phyloP scores from a whole-genome alignment of 129 eudicot species.

The Logfia minima region DNA sequence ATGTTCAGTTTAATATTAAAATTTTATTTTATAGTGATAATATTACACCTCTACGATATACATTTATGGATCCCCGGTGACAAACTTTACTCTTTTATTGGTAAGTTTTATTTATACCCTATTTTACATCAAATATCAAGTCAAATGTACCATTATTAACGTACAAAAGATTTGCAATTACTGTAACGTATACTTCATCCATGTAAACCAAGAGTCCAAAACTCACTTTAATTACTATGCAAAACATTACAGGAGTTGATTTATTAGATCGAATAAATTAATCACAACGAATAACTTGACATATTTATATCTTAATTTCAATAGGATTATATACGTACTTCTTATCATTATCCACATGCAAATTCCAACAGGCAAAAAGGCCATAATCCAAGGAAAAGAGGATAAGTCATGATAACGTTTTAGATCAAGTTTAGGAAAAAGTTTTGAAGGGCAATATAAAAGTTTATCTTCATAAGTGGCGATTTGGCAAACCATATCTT shows the following conservation, averaged over 20 bases:
- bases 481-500: constrained; percentile 33
- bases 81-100: neutral
- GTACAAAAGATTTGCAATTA: neutral
- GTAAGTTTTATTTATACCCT: too few species aligned
- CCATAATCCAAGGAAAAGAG: constrained; percentile 19
- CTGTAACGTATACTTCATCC: neutral
- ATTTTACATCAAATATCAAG: too few species aligned
- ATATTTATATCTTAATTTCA: too few species aligned
- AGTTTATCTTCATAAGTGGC: constrained; percentile 32
- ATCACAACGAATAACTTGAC: neutral
- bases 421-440: constrained; percentile 22
- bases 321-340: neutral
- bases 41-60: neutral
- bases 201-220: neutral
- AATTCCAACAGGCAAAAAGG: neutral
- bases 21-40: too few species aligned
- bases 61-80: too few species aligned
- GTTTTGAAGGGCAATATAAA: constrained; percentile 18
- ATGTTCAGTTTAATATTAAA: too few species aligned
- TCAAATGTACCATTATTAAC: too few species aligned
- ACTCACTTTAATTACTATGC: neutral
- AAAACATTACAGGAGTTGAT: neutral
- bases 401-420: constrained; percentile 29
- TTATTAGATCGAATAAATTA: neutral
- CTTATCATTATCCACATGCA: constrained; percentile 13